phyloP scores from a whole-genome alignment of 1,284 basidiomycete genomes.

The Papiliotrema terrestris region DNA sequence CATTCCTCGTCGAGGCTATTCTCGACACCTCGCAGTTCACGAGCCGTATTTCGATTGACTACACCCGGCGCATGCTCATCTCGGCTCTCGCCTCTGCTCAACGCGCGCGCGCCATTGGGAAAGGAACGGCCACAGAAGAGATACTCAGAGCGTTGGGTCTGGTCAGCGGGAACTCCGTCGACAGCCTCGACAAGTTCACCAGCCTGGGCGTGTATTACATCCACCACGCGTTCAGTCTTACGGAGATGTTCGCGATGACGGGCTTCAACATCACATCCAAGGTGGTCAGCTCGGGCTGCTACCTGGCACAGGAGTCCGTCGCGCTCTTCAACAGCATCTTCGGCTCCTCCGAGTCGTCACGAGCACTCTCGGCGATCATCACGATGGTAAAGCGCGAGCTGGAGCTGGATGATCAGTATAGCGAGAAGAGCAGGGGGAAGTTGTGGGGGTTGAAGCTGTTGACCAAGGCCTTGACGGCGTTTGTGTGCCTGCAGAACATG shows the following conservation, averaged over 20 bases:
- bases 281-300: constrained; percentile 41
- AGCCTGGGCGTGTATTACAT: constrained; percentile 54
- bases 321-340: constrained; percentile 54
- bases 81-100: constrained; percentile 48
- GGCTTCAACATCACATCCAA: constrained; percentile 52
- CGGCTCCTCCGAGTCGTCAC: constrained; percentile 54
- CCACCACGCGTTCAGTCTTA: constrained; percentile 54
- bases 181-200: constrained; percentile 52
- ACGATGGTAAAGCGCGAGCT: constrained; percentile 52
- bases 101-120: constrained; percentile 42
- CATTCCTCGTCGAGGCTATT: constrained; percentile 50
- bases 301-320: constrained; percentile 53
- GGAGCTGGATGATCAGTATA: constrained; percentile 44
- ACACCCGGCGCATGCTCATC: constrained; percentile 47
- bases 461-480: constrained; percentile 55
- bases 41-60: constrained; percentile 40
- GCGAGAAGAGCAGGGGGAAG: constrained; percentile 36
- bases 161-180: constrained; percentile 23
- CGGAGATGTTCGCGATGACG: constrained; percentile 55
- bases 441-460: constrained; percentile 46
- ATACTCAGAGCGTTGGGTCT: constrained; percentile 8
- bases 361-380: constrained; percentile 53
- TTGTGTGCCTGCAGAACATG: constrained; percentile 53
- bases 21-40: constrained; percentile 43
- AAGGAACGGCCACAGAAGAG: constrained; percentile 21